These are phyloP conservation scores for Candida pseudofarinosa DNA, from an alignment of 805 yeast species.

Conservation along the genomic window DNA sequence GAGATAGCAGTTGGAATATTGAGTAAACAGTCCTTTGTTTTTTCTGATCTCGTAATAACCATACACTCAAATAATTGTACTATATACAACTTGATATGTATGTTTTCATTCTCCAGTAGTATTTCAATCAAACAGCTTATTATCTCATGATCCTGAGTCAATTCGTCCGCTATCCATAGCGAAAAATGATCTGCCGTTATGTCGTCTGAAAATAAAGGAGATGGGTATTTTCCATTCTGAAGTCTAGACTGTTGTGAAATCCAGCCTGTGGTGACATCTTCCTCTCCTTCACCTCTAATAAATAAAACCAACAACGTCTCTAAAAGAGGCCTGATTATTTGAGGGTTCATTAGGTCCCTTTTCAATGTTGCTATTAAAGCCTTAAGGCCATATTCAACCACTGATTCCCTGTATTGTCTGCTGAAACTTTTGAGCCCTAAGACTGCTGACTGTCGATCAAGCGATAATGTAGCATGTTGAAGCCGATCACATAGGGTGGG, in stretches of 20 bases:
- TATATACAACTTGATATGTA: slow-evolving; percentile 75
- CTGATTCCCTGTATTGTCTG: slow-evolving; percentile 83
- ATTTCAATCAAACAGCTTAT: slow-evolving; percentile 34
- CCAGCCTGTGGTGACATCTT: slow-evolving; percentile 65
- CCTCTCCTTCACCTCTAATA: slow-evolving; percentile 60
- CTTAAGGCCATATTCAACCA: slow-evolving; percentile 80
- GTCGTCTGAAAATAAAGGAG: slow-evolving; percentile 59
- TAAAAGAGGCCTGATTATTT: slow-evolving; percentile 69
- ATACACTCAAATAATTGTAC: slow-evolving; percentile 83
- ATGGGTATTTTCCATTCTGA: slow-evolving; percentile 75
- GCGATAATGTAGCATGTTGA: slow-evolving; percentile 71
- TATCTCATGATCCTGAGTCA: slow-evolving; percentile 52
- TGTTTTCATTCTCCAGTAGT: slow-evolving; percentile 52
- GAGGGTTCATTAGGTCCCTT: slow-evolving; percentile 66
- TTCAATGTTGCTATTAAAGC: slow-evolving; percentile 64
- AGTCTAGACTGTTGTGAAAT: slow-evolving; percentile 69
- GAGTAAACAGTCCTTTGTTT: slow-evolving; percentile 71
- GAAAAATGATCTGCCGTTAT: slow-evolving; percentile 77
- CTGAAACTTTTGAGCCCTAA: slow-evolving; percentile 85
- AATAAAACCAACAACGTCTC: slow-evolving; percentile 84
- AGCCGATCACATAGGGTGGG: slow-evolving; percentile 85
- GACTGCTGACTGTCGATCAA: slow-evolving; percentile 89
- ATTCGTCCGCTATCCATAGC: slow-evolving; percentile 91
- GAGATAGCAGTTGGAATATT: slow-evolving; percentile 78
- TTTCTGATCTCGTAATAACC: slow-evolving; percentile 66